Percentiles rank a stretch among this genome's conserved stretches.
These are phyloP conservation scores for Ophiocordyceps sinensis DNA, from an alignment of 2,329 filamentous ascomycete species.

Conservation along the genomic window DNA sequence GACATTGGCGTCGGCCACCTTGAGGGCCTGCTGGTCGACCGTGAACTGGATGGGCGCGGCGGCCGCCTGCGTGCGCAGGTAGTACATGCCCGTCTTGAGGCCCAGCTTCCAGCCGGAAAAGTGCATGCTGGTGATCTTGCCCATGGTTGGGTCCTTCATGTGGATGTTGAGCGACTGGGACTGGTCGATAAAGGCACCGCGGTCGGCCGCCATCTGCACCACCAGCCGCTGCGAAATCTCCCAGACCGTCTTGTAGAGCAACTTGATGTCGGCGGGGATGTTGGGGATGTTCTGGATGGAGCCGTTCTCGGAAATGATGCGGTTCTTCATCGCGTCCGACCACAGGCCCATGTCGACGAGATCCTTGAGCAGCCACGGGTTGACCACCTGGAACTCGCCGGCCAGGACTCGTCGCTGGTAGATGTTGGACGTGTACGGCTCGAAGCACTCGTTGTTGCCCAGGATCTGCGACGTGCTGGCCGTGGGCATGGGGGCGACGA, in stretches of 20 bases:
- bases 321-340: slow-evolving; percentile 99
- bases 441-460: slow-evolving; percentile 98
- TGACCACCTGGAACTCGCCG: slow-evolving; percentile 98
- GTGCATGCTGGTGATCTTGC: slow-evolving; percentile 99
- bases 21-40: slow-evolving; percentile 89
- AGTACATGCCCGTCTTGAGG: slow-evolving; percentile 99
- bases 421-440: slow-evolving; percentile 99
- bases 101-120: slow-evolving; percentile 98
- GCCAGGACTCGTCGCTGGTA: slow-evolving; percentile 96
- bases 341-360: slow-evolving; percentile 95
- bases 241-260: slow-evolving; percentile 98
- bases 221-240: slow-evolving; percentile 94
- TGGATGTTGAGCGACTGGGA: slow-evolving; percentile 99
- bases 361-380: slow-evolving; percentile 96
- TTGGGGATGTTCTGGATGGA: slow-evolving; percentile 96
- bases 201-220: slow-evolving; percentile 95
- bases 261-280: slow-evolving; percentile 90
- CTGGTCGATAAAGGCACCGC: slow-evolving; percentile 97
- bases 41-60: slow-evolving; percentile 98
- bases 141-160: slow-evolving; percentile 98
- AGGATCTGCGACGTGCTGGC: slow-evolving; percentile 95
- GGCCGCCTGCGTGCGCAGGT: slow-evolving; percentile 93
- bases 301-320: slow-evolving; percentile 92
- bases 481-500: slow-evolving; percentile 95
- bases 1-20: slow-evolving; percentile 69